Percentiles rank a stretch among this genome's conserved stretches.
These are phyloP conservation scores for Trypanosoma congolense DNA, from an alignment of 208 protist species.

Conservation along the genomic window DNA sequence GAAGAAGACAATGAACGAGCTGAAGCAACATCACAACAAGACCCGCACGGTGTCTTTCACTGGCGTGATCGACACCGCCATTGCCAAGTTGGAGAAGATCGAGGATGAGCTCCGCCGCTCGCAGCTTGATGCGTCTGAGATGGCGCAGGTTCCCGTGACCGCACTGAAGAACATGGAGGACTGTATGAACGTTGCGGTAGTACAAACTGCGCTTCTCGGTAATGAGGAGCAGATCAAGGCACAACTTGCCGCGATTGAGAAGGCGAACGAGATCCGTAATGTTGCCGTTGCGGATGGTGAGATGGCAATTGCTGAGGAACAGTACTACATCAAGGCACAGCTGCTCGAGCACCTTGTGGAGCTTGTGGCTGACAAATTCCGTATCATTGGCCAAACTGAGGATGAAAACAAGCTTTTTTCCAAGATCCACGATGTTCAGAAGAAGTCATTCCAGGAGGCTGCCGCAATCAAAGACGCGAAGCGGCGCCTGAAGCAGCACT, in stretches of 20 bases:
- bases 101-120: slow-evolving; percentile 52
- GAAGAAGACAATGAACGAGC: slow-evolving; percentile 44
- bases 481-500: slow-evolving; percentile 69
- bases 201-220: slow-evolving; percentile 41
- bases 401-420: slow-evolving; percentile 48
- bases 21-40: slow-evolving; percentile 61
- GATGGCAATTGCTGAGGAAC: slow-evolving; percentile 52
- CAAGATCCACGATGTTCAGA: slow-evolving; percentile 56
- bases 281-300: slow-evolving; percentile 40
- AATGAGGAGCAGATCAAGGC: slow-evolving; percentile 56
- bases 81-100: slow-evolving; percentile 47
- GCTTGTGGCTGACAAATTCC: slow-evolving; percentile 48
- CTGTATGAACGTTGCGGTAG: slow-evolving; percentile 46
- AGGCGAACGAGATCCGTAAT: slow-evolving; percentile 46
- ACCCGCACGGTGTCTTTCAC: slow-evolving; percentile 46
- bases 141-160: slow-evolving; percentile 41
- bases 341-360: slow-evolving; percentile 50
- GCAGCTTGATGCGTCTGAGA: slow-evolving; percentile 47
- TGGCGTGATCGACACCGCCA: slow-evolving; percentile 44
- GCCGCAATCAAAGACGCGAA: slow-evolving; percentile 77
- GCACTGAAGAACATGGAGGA: slow-evolving; percentile 45
- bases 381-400: slow-evolving; percentile 51
- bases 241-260: slow-evolving; percentile 38
- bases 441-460: slow-evolving; percentile 72
- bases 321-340: slow-evolving; percentile 65